Conservation (phyloP, 108 stramenopile genomes). For the Cyclotella choctawhatcheeana region DNA sequence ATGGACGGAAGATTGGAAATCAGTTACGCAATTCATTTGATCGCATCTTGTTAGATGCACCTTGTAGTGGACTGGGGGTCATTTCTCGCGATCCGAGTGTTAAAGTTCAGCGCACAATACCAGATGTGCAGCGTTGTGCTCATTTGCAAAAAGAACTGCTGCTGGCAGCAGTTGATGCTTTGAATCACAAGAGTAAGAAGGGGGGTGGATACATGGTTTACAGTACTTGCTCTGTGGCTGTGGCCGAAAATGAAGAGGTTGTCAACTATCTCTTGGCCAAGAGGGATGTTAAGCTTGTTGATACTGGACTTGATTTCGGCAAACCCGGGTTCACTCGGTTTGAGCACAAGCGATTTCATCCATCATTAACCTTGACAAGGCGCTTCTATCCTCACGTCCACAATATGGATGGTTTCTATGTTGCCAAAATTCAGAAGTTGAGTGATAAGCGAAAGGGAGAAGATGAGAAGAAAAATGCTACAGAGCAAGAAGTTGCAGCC, state of each 20-base stretch:
- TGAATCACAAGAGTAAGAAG: conserved; percentile 89
- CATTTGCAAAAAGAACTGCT: conserved; percentile 98
- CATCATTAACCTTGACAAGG: conserved; percentile 88
- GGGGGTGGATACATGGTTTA: conserved; percentile 98
- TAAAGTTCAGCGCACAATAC: conserved; percentile 94
- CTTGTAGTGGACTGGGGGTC: conserved; percentile 98
- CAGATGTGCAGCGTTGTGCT: conserved; percentile 90
- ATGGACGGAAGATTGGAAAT: conserved; percentile 90
- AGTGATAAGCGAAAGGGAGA: conserved; percentile 70
- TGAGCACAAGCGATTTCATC: conserved; percentile 96
- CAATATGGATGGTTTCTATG: conserved; percentile 99
- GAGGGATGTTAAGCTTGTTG: conserved; percentile 95
- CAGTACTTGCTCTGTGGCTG: conserved; percentile 97
- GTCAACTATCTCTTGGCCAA: conserved; percentile 96
- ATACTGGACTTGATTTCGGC: conserved; percentile 92
- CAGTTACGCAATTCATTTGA: conserved; percentile 92
- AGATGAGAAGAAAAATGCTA: conserved; percentile 50
- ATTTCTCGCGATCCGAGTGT: conserved; percentile 97
- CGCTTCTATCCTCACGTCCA: conserved; percentile 99
- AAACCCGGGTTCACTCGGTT: conserved; percentile 94
- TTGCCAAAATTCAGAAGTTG: conserved; percentile 96
- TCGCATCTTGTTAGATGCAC: conserved; percentile 97
- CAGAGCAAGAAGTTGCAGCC: conserved; percentile 18
- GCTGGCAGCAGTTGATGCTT: conserved; percentile 96
- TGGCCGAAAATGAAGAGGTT: conserved; percentile 98